These are phyloP conservation scores for Schizophyllum commune DNA, from an alignment of 1,284 basidiomycete genomes.

Conservation along the genomic window DNA sequence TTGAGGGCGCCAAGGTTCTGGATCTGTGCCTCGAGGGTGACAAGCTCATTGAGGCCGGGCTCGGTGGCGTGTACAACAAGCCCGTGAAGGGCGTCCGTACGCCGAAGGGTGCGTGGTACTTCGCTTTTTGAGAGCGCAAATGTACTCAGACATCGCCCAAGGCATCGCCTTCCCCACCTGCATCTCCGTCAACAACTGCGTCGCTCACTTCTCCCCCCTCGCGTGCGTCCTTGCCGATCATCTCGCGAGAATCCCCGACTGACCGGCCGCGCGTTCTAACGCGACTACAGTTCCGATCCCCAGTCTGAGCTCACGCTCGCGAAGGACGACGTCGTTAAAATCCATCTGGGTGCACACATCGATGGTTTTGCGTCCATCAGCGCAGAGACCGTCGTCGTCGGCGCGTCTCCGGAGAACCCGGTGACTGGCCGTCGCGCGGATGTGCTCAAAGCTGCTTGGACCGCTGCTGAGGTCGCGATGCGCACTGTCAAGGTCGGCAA, in stretches of 20 bases:
- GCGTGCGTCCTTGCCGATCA: slow-evolving; percentile 37
- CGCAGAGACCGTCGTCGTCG: slow-evolving; percentile 89
- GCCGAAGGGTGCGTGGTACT: slow-evolving; percentile 60
- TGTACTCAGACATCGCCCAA: slow-evolving; percentile 20
- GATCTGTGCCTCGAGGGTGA: slow-evolving; percentile 92
- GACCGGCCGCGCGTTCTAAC: slow-evolving; percentile 10
- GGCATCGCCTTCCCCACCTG: slow-evolving; percentile 93
- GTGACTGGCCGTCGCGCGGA: slow-evolving; percentile 86
- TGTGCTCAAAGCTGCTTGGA: slow-evolving; percentile 88
- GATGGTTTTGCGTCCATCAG: slow-evolving; percentile 88
- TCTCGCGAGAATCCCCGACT: slow-evolving; percentile 11
- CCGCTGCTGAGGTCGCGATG: slow-evolving; percentile 88
- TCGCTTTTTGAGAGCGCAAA: neutral
- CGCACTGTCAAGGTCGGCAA: slow-evolving; percentile 81
- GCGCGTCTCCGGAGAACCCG: slow-evolving; percentile 63
- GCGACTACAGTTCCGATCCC: slow-evolving; percentile 53
- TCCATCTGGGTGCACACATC: slow-evolving; percentile 94
- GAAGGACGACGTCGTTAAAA: slow-evolving; percentile 91
- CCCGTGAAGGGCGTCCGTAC: slow-evolving; percentile 68
- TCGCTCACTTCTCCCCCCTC: slow-evolving; percentile 77
- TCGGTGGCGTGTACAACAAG: slow-evolving; percentile 87
- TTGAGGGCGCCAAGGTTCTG: slow-evolving; percentile 82
- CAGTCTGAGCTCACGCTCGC: slow-evolving; percentile 62
- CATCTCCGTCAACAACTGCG: slow-evolving; percentile 87
- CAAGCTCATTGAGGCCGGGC: slow-evolving; percentile 83